Evolutionary conservation across 495 filamentous ascomycete genomes (phyloP), one percentile per base, ranked within the genome.

Genomic region (Aspergillus bridgeri): DNA sequence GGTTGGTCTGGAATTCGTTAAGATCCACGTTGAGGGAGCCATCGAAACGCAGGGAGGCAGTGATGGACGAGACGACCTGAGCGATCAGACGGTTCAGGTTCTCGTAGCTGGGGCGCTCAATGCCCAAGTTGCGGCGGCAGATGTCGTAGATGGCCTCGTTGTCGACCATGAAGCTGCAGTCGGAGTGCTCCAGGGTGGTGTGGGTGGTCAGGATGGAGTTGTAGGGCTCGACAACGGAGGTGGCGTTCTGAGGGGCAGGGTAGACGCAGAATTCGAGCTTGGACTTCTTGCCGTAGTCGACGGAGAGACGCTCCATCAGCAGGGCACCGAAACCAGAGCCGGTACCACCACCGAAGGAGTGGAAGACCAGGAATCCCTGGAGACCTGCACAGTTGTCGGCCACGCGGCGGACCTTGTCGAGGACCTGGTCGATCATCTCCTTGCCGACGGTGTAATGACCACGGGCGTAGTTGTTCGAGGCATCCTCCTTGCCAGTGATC

Each of bases 81-180:
- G 94, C 94, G 72, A 98, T 96, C 70, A 98, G 79, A 64, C 94
- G 91, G 84, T 98, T 98, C 57, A 98, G 85, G 84, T 98, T 96
- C 79, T 96, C 94, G 74, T 92, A 96, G 79, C 91, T 92, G 66
- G 94, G 94, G 53, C 95, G 89, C 80, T 96, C 90, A 64, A 98
- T 92, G 64, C 91, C 92, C 57, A 98, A 83, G 81, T 97, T 97
- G 69, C 92, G 86, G 69, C 91, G 88, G 86, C 94, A 98, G 76
- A 98, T 97, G 74, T 98, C 95, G 77, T 98, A 98, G 77, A 98
- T 96, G 65, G 94, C 94, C 80, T 98, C 94, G 74, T 98, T 98
- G 78, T 98, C 94, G 61, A 98, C 95, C 87, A 98, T 92, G 86
- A 98, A 98, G 63, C 89, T 93, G 83, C 94, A 98, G 82, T 98